Base-by-base conservation (phyloP, 2,329 filamentous ascomycete genomes). In the Paecilomyces niveus region DNA sequence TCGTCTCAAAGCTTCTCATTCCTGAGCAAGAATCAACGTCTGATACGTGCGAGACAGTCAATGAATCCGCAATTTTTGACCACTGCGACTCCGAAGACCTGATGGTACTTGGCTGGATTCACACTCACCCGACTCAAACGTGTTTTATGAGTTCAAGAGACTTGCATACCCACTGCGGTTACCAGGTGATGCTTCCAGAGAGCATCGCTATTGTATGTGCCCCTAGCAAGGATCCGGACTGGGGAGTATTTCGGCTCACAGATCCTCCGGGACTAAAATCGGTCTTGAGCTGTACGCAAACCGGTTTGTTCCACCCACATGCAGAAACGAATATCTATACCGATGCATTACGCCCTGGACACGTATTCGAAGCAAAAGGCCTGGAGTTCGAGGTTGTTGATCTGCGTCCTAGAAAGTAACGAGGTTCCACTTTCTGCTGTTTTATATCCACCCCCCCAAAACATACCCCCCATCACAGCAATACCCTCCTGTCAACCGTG, bases 131-230 rank as follows among this genome's bases (percentile, higher is more conserved):
- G 0, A 91, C 89, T 0, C 94, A 99, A 76, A 95, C 91, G 0
- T 99, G 94, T 74, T 99, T 99, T 72, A 95, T 99, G 90, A 96
- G 91, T 71, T 94, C 89, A 54, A 82, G 93, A 54, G 94, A 99
- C 70, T 72, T 97, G 64, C 94, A 99, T 70, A 99, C 95, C 0
- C 93, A 96, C 70, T 87, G 88, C 2, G 92, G 92, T 10, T 97
- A 97, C 72, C 94, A 99, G 74, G 87, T 94, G 60, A 97, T 97
- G 91, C 84, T 97, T 76, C 88, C 92, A 0, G 94, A 99, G 79
- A 95, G 90, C 67, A 92, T 99, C 62, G 94, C 94, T 3, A 96
- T 99, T 67, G 94, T 99, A 45, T 99, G 94, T 76, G 90, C 94
- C 5, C 94, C 94, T 0, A 88, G 83, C 58, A 90, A 89, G 67